Percentiles rank a stretch among this genome's conserved stretches.
Evolutionary conservation across 768 basidiomycete genomes (phyloP).

Genomic region (Phanerodontia chrysosporium): DNA sequence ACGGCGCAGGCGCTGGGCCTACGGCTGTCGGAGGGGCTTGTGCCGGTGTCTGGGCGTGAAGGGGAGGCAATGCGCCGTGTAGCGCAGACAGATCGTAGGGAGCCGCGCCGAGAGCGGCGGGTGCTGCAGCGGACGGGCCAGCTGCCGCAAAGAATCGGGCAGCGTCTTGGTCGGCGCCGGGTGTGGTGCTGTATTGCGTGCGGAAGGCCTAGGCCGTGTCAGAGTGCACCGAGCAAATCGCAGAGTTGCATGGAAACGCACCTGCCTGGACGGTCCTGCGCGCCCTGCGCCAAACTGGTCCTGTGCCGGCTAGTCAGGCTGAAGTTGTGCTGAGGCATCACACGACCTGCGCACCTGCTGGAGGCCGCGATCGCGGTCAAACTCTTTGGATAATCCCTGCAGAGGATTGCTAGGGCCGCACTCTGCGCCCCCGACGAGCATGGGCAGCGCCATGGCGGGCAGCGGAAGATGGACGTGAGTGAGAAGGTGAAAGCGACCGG

Average conservation of each 20-base stretch:
- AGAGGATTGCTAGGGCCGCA: constrained; percentile 86
- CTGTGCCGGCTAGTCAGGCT: constrained; percentile 29
- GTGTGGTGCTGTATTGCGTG: constrained; percentile 39
- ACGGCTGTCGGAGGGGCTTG: constrained; percentile 20
- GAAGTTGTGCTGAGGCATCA: not conserved
- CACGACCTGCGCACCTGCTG: constrained; percentile 54
- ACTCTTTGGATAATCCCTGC: constrained; percentile 72
- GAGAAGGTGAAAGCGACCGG: not conserved
- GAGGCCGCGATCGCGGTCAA: constrained; percentile 73
- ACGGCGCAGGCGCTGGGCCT: constrained; percentile 35
- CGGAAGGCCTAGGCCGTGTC: constrained; percentile 50
- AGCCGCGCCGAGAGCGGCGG: constrained; percentile 28
- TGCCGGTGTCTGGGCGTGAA: constrained; percentile 14
- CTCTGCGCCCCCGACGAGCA: constrained; percentile 72
- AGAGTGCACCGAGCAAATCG: not conserved
- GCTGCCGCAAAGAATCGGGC: constrained; percentile 47
- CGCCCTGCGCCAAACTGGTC: constrained; percentile 65
- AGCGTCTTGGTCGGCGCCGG: constrained; percentile 58
- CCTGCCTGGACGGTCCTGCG: constrained; percentile 62
- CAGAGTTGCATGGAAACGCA: constrained; percentile 26
- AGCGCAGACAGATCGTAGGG: constrained; percentile 62
- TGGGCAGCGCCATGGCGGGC: constrained; percentile 66
- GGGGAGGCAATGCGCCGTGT: constrained; percentile 41
- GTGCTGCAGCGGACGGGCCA: constrained; percentile 22
- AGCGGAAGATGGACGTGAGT: constrained; percentile 3